Evolutionary conservation across 768 basidiomycete species (phyloP).

Genomic region (Phaeolepiota aurea): DNA sequence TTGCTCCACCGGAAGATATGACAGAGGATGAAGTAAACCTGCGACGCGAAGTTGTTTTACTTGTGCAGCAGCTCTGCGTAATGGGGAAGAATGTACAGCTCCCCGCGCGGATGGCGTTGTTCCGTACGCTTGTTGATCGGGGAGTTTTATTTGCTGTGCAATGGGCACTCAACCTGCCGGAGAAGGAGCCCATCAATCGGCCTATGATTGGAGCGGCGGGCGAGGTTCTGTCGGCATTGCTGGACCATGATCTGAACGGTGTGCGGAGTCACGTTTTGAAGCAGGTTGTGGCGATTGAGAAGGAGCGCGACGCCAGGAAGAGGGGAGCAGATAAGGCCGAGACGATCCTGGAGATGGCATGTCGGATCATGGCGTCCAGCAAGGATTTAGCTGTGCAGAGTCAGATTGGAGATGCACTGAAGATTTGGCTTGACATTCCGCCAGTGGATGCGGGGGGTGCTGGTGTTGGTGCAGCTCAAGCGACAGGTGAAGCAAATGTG

Average conservation of each 20-base stretch:
- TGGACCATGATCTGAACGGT: conserved; percentile 88
- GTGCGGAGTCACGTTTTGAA: conserved; percentile 80
- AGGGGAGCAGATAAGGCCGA: conserved; percentile 56
- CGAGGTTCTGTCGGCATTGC: conserved; percentile 74
- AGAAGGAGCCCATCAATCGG: conserved; percentile 39
- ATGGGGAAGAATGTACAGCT: conserved; percentile 98
- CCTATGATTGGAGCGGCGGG: conserved; percentile 74
- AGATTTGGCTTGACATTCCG: conserved; percentile 75
- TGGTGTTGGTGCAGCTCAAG: conserved; percentile 10
- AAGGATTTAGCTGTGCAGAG: conserved; percentile 83
- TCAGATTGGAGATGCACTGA: conserved; percentile 83
- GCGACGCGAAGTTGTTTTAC: conserved; percentile 72
- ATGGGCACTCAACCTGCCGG: conserved; percentile 76
- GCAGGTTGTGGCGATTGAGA: conserved; percentile 66
- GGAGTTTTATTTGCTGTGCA: conserved; percentile 89
- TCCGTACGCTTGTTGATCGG: conserved; percentile 79
- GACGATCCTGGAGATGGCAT: conserved; percentile 70
- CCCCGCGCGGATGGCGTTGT: conserved; percentile 75
- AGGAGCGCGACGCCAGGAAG: conserved; percentile 49
- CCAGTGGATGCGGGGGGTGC: conserved; percentile 25
- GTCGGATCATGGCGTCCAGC: conserved; percentile 70
- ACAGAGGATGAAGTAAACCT: conserved; percentile 45
- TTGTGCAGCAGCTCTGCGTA: conserved; percentile 86
- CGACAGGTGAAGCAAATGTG: conserved; percentile 23
- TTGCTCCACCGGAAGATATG: conserved; percentile 46